These are phyloP conservation scores for Zangia roseola DNA, from an alignment of 768 basidiomycete genomes.

Conservation along the genomic window DNA sequence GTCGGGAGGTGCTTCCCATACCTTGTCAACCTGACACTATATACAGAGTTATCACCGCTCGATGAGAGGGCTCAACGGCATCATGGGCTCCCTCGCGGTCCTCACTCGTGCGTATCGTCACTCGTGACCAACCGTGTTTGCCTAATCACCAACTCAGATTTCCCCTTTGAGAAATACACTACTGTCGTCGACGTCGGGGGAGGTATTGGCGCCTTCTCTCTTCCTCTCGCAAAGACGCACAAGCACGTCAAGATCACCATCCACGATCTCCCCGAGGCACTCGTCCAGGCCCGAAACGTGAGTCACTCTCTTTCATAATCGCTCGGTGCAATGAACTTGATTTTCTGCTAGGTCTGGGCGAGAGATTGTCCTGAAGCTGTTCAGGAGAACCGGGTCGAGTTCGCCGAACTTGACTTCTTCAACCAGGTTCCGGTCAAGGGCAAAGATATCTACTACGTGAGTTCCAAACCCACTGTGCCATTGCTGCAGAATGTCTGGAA, in stretches of 20 bases:
- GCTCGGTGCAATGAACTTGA: neutral
- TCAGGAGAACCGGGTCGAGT: slow-evolving; percentile 15
- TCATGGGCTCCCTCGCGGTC: slow-evolving; percentile 27
- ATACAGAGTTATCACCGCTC: slow-evolving; percentile 20
- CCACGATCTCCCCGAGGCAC: slow-evolving; percentile 29
- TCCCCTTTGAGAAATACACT: slow-evolving; percentile 31
- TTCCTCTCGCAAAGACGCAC: slow-evolving; percentile 27
- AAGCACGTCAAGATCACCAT: slow-evolving; percentile 31
- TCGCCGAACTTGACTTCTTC: slow-evolving; percentile 24
- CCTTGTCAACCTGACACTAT: neutral
- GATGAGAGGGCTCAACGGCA: slow-evolving; percentile 22
- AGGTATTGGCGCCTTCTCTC: slow-evolving; percentile 31
- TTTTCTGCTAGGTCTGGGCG: neutral
- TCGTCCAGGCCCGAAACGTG: slow-evolving; percentile 21
- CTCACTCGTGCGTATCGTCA: slow-evolving; percentile 17
- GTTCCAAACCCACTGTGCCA: no score
- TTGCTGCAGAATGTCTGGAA: no score
- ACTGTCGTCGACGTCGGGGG: slow-evolving; percentile 37
- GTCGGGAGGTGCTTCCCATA: neutral
- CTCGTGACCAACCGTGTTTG: neutral
- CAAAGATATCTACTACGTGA: slow-evolving; percentile 26
- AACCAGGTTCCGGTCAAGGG: slow-evolving; percentile 17
- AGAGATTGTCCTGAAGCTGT: slow-evolving; percentile 16
- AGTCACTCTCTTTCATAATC: neutral
- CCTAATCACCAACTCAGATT: slow-evolving; percentile 17